phyloP scores from a whole-genome alignment of 2,329 filamentous ascomycete genomes.

The Hypoxylon sp. region DNA sequence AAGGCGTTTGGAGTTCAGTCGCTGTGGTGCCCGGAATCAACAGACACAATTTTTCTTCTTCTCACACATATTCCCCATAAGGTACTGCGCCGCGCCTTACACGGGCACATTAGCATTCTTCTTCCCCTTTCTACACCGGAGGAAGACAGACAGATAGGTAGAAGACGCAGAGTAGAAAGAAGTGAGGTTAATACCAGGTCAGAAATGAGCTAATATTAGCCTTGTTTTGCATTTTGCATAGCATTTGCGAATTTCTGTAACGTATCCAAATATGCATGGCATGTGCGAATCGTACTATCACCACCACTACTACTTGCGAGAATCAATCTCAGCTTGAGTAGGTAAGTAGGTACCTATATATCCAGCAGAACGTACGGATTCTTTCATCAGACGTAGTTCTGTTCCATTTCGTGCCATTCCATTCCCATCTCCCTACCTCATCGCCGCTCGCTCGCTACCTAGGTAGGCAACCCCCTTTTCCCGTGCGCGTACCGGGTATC shows the following conservation, averaged over 20 bases:
- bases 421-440: background rate
- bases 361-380: conserved; percentile 2
- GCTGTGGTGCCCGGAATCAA: background rate
- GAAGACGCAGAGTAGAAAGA: background rate
- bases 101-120: background rate
- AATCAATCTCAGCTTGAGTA: conserved; percentile 29
- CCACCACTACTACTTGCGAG: conserved; percentile 13
- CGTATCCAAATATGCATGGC: conserved; percentile 2
- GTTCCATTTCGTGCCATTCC: background rate
- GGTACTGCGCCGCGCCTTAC: too few relatives aligned
- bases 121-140: background rate
- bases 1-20: background rate
- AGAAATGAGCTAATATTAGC: background rate
- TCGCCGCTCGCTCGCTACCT: background rate
- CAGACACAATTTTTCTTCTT: background rate
- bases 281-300: background rate
- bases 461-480: background rate
- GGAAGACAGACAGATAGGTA: background rate
- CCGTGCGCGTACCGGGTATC: background rate
- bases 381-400: conserved; percentile 1
- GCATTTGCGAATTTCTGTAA: conserved; percentile 8
- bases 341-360: background rate
- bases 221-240: background rate
- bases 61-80: background rate
- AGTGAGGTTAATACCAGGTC: background rate